A percentile compares a stretch with the other conserved stretches of the same genome.
Evolutionary conservation across 2,329 filamentous ascomycete species (phyloP).

Genomic region (Incumbomyces lentus): DNA sequence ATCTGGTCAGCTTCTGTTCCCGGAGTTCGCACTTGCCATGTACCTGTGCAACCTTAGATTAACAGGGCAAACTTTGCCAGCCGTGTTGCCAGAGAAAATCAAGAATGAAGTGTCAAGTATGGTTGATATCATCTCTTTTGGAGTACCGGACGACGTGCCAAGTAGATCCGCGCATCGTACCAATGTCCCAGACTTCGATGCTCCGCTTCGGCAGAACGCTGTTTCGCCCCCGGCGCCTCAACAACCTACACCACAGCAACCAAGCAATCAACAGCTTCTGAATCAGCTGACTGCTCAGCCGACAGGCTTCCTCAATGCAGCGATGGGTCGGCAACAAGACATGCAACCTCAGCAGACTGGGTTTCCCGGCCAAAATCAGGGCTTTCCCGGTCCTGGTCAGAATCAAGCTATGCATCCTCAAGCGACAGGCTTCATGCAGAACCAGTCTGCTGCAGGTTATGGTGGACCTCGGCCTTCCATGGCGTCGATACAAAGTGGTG

Average conservation of each 20-base stretch:
- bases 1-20: constrained; percentile 90
- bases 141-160: constrained; percentile 62
- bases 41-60: constrained; percentile 93
- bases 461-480: constrained; percentile 69
- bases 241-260: constrained; percentile 60
- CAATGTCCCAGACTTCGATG: constrained; percentile 63
- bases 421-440: constrained; percentile 60
- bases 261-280: constrained; percentile 56
- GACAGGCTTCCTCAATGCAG: constrained; percentile 45
- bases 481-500: constrained; percentile 67
- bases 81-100: constrained; percentile 67
- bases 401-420: constrained; percentile 50
- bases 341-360: constrained; percentile 34
- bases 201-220: constrained; percentile 40
- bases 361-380: constrained; percentile 27
- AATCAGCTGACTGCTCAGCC: constrained; percentile 46
- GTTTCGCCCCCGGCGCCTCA: constrained; percentile 43
- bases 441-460: constrained; percentile 69
- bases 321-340: constrained; percentile 55
- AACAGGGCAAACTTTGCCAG: constrained; percentile 72
- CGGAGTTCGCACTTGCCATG: constrained; percentile 95
- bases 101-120: constrained; percentile 98
- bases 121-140: constrained; percentile 98
- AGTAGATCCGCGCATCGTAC: constrained; percentile 42
- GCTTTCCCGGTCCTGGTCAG: constrained; percentile 39